Percentiles rank a stretch among this genome's conserved stretches.
Evolutionary conservation across 352 stramenopile species (phyloP).

Genomic region (Saprolegnia parasitica): DNA sequence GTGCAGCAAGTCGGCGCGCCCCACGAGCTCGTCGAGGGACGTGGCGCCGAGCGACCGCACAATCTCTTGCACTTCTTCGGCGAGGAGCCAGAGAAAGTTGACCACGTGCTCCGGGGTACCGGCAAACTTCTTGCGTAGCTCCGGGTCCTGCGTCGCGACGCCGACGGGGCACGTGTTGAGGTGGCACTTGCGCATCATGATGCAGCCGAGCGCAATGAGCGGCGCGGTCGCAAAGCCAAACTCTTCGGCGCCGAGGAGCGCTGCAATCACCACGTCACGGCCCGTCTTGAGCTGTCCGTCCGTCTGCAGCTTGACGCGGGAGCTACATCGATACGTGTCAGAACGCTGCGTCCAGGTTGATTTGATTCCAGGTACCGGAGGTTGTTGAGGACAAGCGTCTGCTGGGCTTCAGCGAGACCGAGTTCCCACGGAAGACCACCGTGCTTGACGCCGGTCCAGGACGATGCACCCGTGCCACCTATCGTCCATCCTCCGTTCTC

Average conservation of each 20-base stretch:
- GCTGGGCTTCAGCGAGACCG: slow-evolving; percentile 94
- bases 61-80: slow-evolving; percentile 89
- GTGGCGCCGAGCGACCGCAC: slow-evolving; percentile 85
- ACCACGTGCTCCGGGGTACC: slow-evolving; percentile 95
- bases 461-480: slow-evolving; percentile 90
- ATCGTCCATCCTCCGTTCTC: too few relatives aligned
- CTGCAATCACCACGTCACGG: slow-evolving; percentile 92
- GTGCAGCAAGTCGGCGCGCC: slow-evolving; percentile 90
- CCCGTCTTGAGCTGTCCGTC: slow-evolving; percentile 94
- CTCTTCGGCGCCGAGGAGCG: slow-evolving; percentile 94
- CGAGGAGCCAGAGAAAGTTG: slow-evolving; percentile 96
- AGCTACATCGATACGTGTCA: slow-evolving; percentile 16
- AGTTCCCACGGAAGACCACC: slow-evolving; percentile 94
- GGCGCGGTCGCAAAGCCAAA: slow-evolving; percentile 94
- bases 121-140: slow-evolving; percentile 94
- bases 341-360: not conserved
- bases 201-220: slow-evolving; percentile 94
- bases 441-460: slow-evolving; percentile 93
- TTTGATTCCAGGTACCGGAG: slow-evolving; percentile 57
- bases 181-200: slow-evolving; percentile 98
- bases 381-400: slow-evolving; percentile 95
- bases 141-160: slow-evolving; percentile 95
- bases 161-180: slow-evolving; percentile 97
- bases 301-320: slow-evolving; percentile 91
- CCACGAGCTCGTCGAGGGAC: slow-evolving; percentile 92